These are phyloP conservation scores for Colletotrichum kahawae DNA, from an alignment of 2,329 filamentous ascomycete species.

Conservation along the genomic window DNA sequence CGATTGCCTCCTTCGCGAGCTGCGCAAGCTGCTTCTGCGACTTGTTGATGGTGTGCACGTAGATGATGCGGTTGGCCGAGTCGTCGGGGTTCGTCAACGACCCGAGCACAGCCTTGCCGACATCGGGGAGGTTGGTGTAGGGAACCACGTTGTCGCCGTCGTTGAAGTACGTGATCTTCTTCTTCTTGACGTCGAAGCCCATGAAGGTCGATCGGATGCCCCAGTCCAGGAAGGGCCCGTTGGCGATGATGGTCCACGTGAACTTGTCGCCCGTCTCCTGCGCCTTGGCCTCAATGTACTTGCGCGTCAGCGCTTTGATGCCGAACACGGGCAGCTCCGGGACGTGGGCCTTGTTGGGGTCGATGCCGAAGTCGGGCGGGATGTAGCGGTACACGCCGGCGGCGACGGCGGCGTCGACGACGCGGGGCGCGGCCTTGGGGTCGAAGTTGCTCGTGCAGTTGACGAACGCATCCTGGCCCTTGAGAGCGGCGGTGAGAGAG, in stretches of 20 bases:
- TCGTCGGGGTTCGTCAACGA: slow-evolving; percentile 29
- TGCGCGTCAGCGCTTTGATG: slow-evolving; percentile 22
- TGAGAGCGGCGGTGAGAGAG: slow-evolving; percentile 55
- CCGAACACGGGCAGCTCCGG: slow-evolving; percentile 24
- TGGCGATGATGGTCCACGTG: slow-evolving; percentile 33
- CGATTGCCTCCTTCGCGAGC: slow-evolving; percentile 23
- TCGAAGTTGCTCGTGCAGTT: slow-evolving; percentile 30
- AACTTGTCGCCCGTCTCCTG: slow-evolving; percentile 18
- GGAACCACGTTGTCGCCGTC: slow-evolving; percentile 29
- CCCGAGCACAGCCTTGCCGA: slow-evolving; percentile 30
- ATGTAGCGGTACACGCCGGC: slow-evolving; percentile 68
- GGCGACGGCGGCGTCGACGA: slow-evolving; percentile 61
- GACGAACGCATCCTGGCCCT: slow-evolving; percentile 63
- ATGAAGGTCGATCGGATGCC: slow-evolving; percentile 25
- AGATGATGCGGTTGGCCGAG: slow-evolving; percentile 31
- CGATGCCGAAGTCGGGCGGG: slow-evolving; percentile 60
- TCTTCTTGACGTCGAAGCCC: slow-evolving; percentile 28
- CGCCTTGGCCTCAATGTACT: slow-evolving; percentile 29
- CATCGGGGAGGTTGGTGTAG: slow-evolving; percentile 27
- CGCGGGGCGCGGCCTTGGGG: slow-evolving; percentile 47
- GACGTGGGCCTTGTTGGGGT: slow-evolving; percentile 30
- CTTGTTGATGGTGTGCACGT: slow-evolving; percentile 25
- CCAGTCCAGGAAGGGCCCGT: slow-evolving; percentile 35
- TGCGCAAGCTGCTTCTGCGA: slow-evolving; percentile 28
- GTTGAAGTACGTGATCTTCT: slow-evolving; percentile 24